phyloP scores from a whole-genome alignment of 441 rosid species.

The Isatis lusitanica region DNA sequence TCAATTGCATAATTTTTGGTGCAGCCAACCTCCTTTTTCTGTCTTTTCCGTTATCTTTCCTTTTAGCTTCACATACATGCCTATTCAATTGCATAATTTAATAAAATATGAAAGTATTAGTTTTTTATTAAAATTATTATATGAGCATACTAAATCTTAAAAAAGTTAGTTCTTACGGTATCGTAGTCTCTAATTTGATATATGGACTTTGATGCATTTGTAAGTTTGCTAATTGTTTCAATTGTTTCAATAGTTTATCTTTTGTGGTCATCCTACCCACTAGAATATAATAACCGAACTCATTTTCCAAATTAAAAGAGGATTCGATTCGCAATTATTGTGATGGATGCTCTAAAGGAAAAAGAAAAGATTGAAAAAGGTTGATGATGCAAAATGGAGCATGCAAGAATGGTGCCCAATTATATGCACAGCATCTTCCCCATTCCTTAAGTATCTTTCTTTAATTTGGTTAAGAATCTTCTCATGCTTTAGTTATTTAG shows the following conservation, averaged over 20 bases:
- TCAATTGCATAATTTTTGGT: too few species aligned
- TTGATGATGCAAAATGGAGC: slow-evolving; percentile 23
- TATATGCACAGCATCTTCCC: slow-evolving; percentile 28
- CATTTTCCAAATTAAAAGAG: slow-evolving; percentile 16
- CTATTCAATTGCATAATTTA: too few species aligned
- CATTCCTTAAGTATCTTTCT: slow-evolving; percentile 10
- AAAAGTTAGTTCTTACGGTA: too few species aligned
- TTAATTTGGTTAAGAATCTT: slow-evolving; percentile 19
- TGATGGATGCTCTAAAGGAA: slow-evolving; percentile 14
- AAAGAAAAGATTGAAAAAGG: background rate
- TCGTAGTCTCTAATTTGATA: too few species aligned
- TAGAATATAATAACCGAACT: slow-evolving; percentile 1
- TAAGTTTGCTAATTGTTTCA: too few species aligned
- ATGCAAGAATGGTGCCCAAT: slow-evolving; percentile 26
- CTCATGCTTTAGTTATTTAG: slow-evolving; percentile 8
- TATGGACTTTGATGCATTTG: too few species aligned
- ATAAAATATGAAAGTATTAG: too few species aligned
- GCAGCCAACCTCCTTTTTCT: too few species aligned
- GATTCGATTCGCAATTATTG: slow-evolving; percentile 13
- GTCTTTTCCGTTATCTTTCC: too few species aligned
- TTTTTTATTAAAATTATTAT: too few species aligned
- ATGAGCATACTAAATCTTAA: too few species aligned
- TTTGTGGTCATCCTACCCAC: background rate
- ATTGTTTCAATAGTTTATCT: background rate
- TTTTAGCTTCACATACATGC: too few species aligned